These are phyloP conservation scores for Tuber melanosporum DNA, from an alignment of 495 filamentous ascomycete species.

Conservation along the genomic window DNA sequence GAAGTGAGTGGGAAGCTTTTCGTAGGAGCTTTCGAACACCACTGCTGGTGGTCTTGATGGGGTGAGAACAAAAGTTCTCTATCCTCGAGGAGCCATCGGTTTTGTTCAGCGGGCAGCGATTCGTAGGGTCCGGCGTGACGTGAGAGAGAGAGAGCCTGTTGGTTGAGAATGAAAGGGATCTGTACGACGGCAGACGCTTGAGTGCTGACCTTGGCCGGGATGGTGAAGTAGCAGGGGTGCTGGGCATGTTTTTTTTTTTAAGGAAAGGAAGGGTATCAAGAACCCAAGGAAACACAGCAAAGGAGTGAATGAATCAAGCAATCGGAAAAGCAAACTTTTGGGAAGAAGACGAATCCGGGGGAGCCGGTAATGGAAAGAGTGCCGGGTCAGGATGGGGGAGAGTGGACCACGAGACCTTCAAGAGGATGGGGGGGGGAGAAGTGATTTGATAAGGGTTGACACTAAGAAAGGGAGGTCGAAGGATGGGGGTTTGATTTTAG, in stretches of 20 bases:
- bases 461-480: not conserved
- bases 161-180: slow-evolving; percentile 34
- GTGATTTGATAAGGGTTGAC: not conserved
- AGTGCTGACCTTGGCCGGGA: slow-evolving; percentile 31
- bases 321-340: not conserved
- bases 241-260: slow-evolving; percentile 29
- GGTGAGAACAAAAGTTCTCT: slow-evolving; percentile 33
- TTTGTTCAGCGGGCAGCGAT: not conserved
- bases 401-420: not conserved
- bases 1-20: slow-evolving; percentile 36
- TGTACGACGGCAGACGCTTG: slow-evolving; percentile 36
- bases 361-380: not conserved
- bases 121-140: slow-evolving; percentile 28
- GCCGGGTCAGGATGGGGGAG: not conserved
- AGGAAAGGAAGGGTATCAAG: slow-evolving; percentile 30
- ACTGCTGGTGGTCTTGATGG: slow-evolving; percentile 36
- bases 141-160: slow-evolving; percentile 35
- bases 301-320: not conserved
- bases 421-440: slow-evolving; percentile 1
- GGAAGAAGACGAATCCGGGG: not conserved
- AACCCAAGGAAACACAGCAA: not conserved
- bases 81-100: slow-evolving; percentile 26
- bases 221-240: slow-evolving; percentile 27
- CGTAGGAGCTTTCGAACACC: slow-evolving; percentile 36
- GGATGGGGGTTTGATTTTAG: not conserved